Base-by-base conservation (phyloP, 352 stramenopile species). In the Globisporangium takayamanum region DNA sequence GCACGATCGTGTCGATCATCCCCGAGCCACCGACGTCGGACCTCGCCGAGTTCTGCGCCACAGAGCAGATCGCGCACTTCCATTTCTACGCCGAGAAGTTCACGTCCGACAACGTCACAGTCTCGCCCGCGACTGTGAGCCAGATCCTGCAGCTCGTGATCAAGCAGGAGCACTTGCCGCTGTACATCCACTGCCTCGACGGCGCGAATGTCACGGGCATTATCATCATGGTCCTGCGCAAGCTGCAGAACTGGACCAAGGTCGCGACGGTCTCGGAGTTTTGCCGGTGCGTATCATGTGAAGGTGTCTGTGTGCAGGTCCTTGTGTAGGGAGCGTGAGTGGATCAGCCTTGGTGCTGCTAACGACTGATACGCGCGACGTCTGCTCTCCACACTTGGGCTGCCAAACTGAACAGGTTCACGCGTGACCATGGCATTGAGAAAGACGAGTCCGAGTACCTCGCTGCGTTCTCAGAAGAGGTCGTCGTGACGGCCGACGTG, bases 151-250 rank as follows among this genome's bases (percentile, higher is more conserved):
- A 95, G 56, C 62, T 93, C n/a, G 8, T 95, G 15, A 64, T 89
- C 55, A 87, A 84, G 57, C 67, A 87, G 60, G 74, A 90, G 57
- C 80, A 93, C 52, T 63, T 92, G 26, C 83, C 85, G 53, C 63
- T 95, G 3, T 95, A 95, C 55, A 83, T 95, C 28, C 85, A 95
- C 60, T 95, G 85, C 55, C 79, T 95, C n/a, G 85, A 93, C 50
- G 85, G 85, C 45, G 76, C 85, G 53, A 95, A 95, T 52, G 85
- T 95, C 55, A 89, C 84, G 39, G 85, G 85, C 15, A 92, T 93
- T 60, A 75, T 93, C 71, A 74, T 92, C 62, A 95, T 95, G 85
- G 81, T 93, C 55, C 69, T 93, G 57, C 76, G 85, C 55, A 92
- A 93, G 67, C 71, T 94, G 22, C 83, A 93, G 71, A 92, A 94